Evolutionary conservation across 129 eudicot genomes (phyloP).

Genomic region (Flaveria bidentis): DNA sequence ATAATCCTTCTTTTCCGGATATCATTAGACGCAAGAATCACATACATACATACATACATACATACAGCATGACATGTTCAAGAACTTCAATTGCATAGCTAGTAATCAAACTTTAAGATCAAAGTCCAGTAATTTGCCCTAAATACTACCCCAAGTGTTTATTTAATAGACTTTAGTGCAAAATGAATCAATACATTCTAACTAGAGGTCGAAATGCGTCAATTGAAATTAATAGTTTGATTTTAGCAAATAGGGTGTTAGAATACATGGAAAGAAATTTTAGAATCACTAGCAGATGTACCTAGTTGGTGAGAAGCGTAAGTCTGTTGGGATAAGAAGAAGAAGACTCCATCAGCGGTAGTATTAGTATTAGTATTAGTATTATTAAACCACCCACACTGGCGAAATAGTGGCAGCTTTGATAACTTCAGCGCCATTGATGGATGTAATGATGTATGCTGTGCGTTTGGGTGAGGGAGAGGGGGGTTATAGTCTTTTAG

Average conservation of each 20-base stretch:
- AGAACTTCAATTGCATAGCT: conserved; percentile 3
- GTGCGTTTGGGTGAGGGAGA: not conserved
- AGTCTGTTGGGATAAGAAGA: conserved; percentile 29
- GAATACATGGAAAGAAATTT: not conserved
- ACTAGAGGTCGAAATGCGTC: no score
- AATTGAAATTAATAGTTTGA: not conserved
- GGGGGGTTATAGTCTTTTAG: not conserved
- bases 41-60: not conserved
- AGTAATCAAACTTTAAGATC: not conserved
- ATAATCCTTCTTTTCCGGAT: not conserved
- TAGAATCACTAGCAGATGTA: conserved; percentile 7
- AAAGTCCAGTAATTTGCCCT: no score
- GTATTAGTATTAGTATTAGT: not conserved
- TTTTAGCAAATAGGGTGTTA: not conserved
- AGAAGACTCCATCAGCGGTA: conserved; percentile 27
- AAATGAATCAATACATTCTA: no score
- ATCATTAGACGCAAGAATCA: conserved; percentile 2
- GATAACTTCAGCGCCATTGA: conserved; percentile 51
- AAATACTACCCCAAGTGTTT: no score
- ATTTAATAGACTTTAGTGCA: no score
- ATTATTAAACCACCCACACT: conserved; percentile 22
- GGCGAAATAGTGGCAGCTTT: conserved; percentile 47
- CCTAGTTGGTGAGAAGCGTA: conserved; percentile 30
- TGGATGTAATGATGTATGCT: conserved; percentile 20
- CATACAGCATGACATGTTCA: not conserved